These are phyloP conservation scores for Plectosphaerella sp. DNA, from an alignment of 2,329 filamentous ascomycete species.

Conservation along the genomic window DNA sequence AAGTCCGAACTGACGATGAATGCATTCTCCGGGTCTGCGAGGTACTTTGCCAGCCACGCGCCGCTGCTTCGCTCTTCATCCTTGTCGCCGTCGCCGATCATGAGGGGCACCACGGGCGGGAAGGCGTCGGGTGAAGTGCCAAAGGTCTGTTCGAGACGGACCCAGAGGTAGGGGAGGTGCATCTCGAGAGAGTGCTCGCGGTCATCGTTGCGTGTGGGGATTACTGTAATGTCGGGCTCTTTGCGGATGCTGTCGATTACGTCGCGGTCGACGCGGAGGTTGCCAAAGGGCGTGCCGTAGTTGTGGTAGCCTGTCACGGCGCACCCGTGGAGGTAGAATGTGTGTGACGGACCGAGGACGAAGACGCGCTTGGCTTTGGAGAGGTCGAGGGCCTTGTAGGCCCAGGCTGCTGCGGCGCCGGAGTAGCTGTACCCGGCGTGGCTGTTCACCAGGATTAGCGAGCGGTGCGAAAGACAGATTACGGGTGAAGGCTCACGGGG, in stretches of 20 bases:
- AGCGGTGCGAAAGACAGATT: constrained; percentile 7
- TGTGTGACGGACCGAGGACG: constrained; percentile 88
- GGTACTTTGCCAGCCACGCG: constrained; percentile 67
- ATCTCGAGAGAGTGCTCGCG: constrained; percentile 93
- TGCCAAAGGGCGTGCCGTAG: constrained; percentile 72
- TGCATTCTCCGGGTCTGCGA: constrained; percentile 68
- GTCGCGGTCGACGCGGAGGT: constrained; percentile 59
- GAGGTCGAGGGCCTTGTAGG: constrained; percentile 85
- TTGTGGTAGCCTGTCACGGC: constrained; percentile 68
- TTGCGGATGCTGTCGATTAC: constrained; percentile 38
- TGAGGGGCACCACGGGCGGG: constrained; percentile 76
- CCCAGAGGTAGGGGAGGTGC: constrained; percentile 92
- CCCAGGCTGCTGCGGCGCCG: constrained; percentile 87
- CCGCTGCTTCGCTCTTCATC: constrained; percentile 66
- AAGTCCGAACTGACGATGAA: constrained; percentile 95
- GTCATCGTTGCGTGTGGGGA: constrained; percentile 65
- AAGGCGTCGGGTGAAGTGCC: constrained; percentile 44
- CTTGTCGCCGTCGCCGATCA: constrained; percentile 71
- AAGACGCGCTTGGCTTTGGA: constrained; percentile 82
- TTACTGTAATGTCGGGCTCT: constrained; percentile 33
- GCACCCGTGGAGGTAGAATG: constrained; percentile 72
- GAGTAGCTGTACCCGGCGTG: constrained; percentile 95
- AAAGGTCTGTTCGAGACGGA: constrained; percentile 56
- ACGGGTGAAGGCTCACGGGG: constrained; percentile 6
- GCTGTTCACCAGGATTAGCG: constrained; percentile 37